Evolutionary conservation across 352 stramenopile genomes (phyloP), one percentile per base, ranked within the genome.

Genomic region (Pythium biforme): DNA sequence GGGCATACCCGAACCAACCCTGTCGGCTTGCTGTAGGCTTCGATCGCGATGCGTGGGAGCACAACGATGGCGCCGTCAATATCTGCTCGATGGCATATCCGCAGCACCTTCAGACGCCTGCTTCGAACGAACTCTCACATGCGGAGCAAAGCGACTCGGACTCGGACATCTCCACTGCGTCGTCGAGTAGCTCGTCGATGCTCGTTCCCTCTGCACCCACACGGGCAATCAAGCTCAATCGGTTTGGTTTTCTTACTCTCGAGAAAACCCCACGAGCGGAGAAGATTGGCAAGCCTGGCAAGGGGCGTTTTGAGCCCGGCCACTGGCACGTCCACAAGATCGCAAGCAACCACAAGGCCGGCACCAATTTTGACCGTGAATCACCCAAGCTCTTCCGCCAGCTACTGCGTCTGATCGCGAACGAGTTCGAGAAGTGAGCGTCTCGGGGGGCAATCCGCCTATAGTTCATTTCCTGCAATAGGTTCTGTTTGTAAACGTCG

Each of bases 41-140:
- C 47, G 73, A 90, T 40, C 46, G 63, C 8, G 59, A 62, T 29
- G 69, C 77, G 50, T 91, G 82, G 82, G 70, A 76, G 23, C 76
- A 77, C 65, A 91, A 89, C 29, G 82, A 91, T 26, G 82, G 82
- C 14, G 74, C 76, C 0, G 80, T 92, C 22, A 92, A 92, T 61
- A 83, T 89, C 49, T 72, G 73, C 22, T 90, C 82, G 23, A 89
- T 90, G 82, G 52, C 84, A 22, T 50, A 41, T 19, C 59, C 59
- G 23, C 27, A 62, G n/a, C 43, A 25, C 23, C n/a, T 62, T 23
- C 3, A 7, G 39, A 20, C n/a, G 14, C 9, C 9, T 20, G 12
- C 19, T 43, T 20, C 12, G 37, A 43, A n/a, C 4, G 15, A n/a
- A n/a, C 37, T 4, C 37, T 17, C 27, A 6, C 41, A 49, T 6